Evolutionary conservation across 768 basidiomycete genomes (phyloP).

Genomic region (Mycena crocata): DNA sequence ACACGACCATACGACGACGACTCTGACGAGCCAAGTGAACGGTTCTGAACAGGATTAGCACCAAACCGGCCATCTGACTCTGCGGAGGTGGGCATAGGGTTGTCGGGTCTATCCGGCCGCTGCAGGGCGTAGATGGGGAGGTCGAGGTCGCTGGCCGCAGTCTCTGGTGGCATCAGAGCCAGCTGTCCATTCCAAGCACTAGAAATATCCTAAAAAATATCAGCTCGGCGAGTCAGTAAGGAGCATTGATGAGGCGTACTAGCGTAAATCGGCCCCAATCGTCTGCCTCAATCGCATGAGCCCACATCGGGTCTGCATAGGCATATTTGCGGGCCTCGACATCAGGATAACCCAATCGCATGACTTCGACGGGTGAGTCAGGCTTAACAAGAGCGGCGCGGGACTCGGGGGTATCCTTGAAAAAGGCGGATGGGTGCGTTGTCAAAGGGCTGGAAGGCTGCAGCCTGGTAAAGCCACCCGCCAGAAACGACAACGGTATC

Average conservation of each 20-base stretch:
- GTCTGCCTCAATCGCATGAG: not conserved
- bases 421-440: conserved; percentile 19
- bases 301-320: not conserved
- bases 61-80: not conserved
- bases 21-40: conserved; percentile 5
- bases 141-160: not conserved
- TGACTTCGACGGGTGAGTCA: conserved; percentile 5
- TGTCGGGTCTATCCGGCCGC: conserved; percentile 2
- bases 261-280: conserved; percentile 27
- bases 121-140: conserved; percentile 13
- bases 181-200: conserved; percentile 29
- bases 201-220: conserved; percentile 23
- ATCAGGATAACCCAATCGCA: conserved; percentile 18
- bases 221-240: not conserved
- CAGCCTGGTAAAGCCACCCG: not conserved
- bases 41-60: not conserved
- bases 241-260: not conserved
- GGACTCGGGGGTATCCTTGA: not conserved
- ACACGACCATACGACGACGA: conserved; percentile 9
- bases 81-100: conserved; percentile 2
- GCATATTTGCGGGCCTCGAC: not conserved
- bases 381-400: not conserved
- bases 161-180: conserved; percentile 4
- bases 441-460: not conserved
- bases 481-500: not conserved